phyloP scores from a whole-genome alignment of 176 grass and related monocot species.

The Tuctoria greenei region DNA sequence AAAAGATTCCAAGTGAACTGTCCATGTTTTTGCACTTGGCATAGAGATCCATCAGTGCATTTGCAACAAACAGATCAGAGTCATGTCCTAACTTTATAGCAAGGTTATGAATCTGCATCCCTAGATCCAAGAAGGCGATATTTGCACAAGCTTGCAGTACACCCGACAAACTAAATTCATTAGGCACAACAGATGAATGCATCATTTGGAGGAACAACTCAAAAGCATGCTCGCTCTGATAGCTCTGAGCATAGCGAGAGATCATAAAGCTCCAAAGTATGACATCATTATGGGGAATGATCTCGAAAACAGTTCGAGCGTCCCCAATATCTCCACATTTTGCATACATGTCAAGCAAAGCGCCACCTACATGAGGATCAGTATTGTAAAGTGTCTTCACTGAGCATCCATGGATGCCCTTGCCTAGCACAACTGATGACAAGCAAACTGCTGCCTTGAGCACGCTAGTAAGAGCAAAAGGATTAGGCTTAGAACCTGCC shows the following conservation, averaged over 20 bases:
- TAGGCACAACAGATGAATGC: conserved; percentile 51
- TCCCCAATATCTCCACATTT: conserved; percentile 56
- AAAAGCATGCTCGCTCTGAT: conserved; percentile 59
- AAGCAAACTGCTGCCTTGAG: conserved; percentile 39
- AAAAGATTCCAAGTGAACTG: conserved; percentile 46
- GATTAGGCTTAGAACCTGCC: conserved; percentile 20
- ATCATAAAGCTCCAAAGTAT: conserved; percentile 56
- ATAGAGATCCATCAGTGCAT: conserved; percentile 76
- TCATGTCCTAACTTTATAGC: conserved; percentile 64
- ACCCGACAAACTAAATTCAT: conserved; percentile 51
- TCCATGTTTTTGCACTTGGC: conserved; percentile 69
- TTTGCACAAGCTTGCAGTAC: conserved; percentile 57
- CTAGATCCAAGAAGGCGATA: conserved; percentile 37
- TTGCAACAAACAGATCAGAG: conserved; percentile 66
- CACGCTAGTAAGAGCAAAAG: conserved; percentile 42
- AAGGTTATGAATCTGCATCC: conserved; percentile 45
- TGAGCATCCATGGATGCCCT: conserved; percentile 38
- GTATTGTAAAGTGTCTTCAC: conserved; percentile 37
- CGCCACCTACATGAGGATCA: conserved; percentile 40
- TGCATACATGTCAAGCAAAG: conserved; percentile 51
- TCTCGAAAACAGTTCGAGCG: conserved; percentile 56
- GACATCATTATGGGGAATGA: conserved; percentile 53
- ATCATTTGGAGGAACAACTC: conserved; percentile 48
- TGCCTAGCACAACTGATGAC: conserved; percentile 32
- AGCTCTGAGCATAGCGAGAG: conserved; percentile 50